These are phyloP conservation scores for Aspergillus aculeatus DNA, from an alignment of 2,329 filamentous ascomycete genomes.

Conservation along the genomic window DNA sequence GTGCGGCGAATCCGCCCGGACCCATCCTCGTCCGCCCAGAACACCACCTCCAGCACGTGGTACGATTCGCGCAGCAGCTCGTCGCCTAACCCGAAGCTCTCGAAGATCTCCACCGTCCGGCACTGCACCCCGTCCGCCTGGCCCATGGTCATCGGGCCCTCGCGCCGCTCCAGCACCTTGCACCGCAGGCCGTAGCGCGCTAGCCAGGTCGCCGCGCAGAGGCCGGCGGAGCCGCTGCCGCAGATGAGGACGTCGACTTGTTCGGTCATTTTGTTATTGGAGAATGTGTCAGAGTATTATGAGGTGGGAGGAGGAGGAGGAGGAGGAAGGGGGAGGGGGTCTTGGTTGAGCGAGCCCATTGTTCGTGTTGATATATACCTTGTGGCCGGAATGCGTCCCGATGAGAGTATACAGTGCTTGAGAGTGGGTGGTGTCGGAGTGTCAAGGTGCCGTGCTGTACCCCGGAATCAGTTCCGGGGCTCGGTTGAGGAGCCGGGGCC, in stretches of 20 bases:
- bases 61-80: constrained; percentile 57
- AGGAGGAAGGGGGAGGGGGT: too few species aligned
- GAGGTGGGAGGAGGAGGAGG: too few species aligned
- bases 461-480: constrained; percentile 19
- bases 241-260: constrained; percentile 58
- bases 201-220: constrained; percentile 62
- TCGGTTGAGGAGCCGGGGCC: constrained; percentile 16
- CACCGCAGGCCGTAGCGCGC: constrained; percentile 56
- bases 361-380: too few species aligned
- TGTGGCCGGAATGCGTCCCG: too few species aligned
- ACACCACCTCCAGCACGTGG: constrained; percentile 58
- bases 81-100: constrained; percentile 58
- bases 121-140: constrained; percentile 65
- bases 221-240: constrained; percentile 62
- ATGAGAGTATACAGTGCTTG: too few species aligned
- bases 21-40: constrained; percentile 49
- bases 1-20: constrained; percentile 46
- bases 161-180: constrained; percentile 58
- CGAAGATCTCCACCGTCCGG: constrained; percentile 62
- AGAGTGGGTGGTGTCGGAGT: background rate
- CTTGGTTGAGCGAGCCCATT: too few species aligned
- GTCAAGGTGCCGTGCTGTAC: background rate
- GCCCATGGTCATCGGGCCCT: constrained; percentile 56
- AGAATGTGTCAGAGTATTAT: too few species aligned
- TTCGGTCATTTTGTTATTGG: background rate